Conservation (phyloP, 225 moss, liverwort and hornwort species). For the Neckera pumila region DNA sequence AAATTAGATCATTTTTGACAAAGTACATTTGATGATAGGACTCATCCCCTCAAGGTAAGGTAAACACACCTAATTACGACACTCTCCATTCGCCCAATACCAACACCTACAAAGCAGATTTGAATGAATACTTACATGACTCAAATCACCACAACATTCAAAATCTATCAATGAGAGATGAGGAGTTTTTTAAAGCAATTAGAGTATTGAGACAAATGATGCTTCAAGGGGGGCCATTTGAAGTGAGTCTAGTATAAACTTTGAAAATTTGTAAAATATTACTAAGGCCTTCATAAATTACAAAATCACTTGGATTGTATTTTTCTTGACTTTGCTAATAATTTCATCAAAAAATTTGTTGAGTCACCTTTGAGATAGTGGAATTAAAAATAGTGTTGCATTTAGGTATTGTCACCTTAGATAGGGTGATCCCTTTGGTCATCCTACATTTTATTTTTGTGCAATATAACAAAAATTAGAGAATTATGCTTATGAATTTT, state of each 20-base stretch:
- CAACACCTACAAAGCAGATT: accelerated
- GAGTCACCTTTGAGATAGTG: background rate
- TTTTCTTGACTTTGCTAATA: background rate
- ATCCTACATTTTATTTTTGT: background rate
- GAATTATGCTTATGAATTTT: accelerated
- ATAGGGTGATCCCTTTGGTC: background rate
- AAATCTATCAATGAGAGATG: background rate
- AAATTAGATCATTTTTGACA: background rate
- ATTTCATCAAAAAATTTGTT: background rate
- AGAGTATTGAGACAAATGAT: accelerated
- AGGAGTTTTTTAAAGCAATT: background rate
- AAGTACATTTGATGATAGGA: accelerated
- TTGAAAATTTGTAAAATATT: background rate
- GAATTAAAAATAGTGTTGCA: background rate
- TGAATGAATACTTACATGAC: background rate
- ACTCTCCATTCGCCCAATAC: background rate
- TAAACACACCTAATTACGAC: background rate
- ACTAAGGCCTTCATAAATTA: background rate
- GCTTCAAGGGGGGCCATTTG: background rate
- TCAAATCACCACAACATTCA: background rate
- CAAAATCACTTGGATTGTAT: background rate
- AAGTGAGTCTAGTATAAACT: background rate
- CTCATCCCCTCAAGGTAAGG: background rate
- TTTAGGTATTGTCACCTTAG: background rate
- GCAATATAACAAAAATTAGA: background rate